Percentiles rank a stretch among this genome's conserved stretches.
Conservation (phyloP, 768 basidiomycete genomes). For the Russula brevipes region DNA sequence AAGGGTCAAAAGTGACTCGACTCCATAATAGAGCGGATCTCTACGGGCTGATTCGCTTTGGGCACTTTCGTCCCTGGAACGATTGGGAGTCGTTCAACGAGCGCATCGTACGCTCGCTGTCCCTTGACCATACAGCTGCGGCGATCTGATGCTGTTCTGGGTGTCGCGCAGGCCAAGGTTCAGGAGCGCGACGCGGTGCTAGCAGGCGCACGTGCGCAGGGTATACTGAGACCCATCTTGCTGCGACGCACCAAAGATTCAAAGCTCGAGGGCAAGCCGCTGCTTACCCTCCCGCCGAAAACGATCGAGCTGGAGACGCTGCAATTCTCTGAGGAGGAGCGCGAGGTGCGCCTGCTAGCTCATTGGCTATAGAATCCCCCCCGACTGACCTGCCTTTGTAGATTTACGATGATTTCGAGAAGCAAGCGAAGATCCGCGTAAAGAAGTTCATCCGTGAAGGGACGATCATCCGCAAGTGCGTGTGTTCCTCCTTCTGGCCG, state of each 20-base stretch:
- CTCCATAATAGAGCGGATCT: conserved; percentile 50
- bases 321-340: conserved; percentile 62
- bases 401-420: conserved; percentile 58
- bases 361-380: not conserved
- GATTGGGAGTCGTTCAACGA: conserved; percentile 65
- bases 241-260: conserved; percentile 73
- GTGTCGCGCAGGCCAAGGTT: conserved; percentile 39
- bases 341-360: conserved; percentile 40
- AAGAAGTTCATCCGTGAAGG: conserved; percentile 57
- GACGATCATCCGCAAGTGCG: conserved; percentile 70
- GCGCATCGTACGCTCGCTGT: conserved; percentile 40
- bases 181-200: conserved; percentile 55
- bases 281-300: conserved; percentile 59
- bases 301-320: conserved; percentile 54
- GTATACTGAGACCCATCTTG: conserved; percentile 58
- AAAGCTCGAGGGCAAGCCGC: conserved; percentile 57
- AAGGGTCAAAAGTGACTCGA: not conserved
- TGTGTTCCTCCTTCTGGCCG: conserved; percentile 21
- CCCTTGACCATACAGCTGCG: not conserved
- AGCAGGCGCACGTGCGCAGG: conserved; percentile 63
- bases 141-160: not conserved
- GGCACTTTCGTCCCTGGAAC: conserved; percentile 63
- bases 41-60: conserved; percentile 66
- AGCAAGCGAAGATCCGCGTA: conserved; percentile 47
- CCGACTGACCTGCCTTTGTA: conserved; percentile 23